phyloP scores from a whole-genome alignment of 805 yeast species.

The Metschnikowia koreensis region DNA sequence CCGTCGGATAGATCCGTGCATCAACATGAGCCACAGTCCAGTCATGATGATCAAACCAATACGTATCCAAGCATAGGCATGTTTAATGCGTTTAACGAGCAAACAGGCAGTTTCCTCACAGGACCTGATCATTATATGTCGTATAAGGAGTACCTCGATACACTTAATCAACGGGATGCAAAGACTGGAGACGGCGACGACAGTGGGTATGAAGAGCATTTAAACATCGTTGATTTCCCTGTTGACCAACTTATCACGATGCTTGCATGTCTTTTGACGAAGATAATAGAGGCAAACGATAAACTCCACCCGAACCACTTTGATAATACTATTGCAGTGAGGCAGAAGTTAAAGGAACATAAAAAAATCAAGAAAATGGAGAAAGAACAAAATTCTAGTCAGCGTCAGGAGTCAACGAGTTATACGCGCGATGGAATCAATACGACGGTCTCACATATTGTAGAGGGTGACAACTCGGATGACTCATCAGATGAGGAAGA shows the following conservation, averaged over 20 bases:
- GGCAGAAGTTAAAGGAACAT: conserved; percentile 39
- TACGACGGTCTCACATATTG: conserved; percentile 21
- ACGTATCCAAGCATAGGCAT: not conserved
- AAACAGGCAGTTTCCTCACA: conserved; percentile 1
- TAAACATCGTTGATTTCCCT: conserved; percentile 80
- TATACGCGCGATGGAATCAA: conserved; percentile 14
- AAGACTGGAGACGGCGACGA: conserved; percentile 12
- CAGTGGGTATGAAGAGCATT: conserved; percentile 44
- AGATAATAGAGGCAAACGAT: conserved; percentile 89
- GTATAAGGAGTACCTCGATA: conserved; percentile 38
- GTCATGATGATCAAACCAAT: too few relatives aligned
- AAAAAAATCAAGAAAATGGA: conserved; percentile 28
- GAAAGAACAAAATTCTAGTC: conserved; percentile 10
- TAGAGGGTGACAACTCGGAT: conserved; percentile 23
- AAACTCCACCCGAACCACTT: conserved; percentile 69
- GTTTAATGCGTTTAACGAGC: not conserved
- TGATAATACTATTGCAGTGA: conserved; percentile 42
- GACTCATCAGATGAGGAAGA: conserved; percentile 30
- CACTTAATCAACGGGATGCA: conserved; percentile 20
- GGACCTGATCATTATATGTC: conserved; percentile 46
- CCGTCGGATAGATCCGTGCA: conserved; percentile 2
- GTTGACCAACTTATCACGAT: conserved; percentile 76
- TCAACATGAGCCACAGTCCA: not conserved
- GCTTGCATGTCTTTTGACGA: conserved; percentile 81
- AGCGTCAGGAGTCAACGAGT: conserved; percentile 10